Evolutionary conservation across 176 grass and related monocot species (phyloP).

Genomic region (Oryza brachyantha): DNA sequence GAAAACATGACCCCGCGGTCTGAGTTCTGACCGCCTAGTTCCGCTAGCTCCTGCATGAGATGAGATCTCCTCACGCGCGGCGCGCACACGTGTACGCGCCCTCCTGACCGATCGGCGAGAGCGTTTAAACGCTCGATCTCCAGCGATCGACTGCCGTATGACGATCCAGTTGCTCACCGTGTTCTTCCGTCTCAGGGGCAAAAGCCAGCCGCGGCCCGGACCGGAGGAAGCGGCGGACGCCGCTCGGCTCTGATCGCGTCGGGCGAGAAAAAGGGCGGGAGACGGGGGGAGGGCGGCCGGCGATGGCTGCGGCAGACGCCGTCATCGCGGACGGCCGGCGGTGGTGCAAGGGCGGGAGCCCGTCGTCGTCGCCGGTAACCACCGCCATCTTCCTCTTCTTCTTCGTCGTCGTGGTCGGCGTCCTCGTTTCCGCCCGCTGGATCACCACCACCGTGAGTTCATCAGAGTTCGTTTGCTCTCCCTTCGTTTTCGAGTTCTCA

Average conservation of each 20-base stretch:
- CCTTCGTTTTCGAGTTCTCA: neutral
- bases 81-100: constrained; percentile 15
- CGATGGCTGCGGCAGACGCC: constrained; percentile 30
- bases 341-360: constrained; percentile 27
- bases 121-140: neutral
- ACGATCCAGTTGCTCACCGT: neutral
- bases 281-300: neutral
- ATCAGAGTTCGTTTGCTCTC: neutral
- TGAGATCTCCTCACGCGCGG: neutral
- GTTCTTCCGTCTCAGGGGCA: neutral
- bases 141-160: too few relatives aligned
- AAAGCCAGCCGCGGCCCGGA: neutral
- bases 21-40: neutral
- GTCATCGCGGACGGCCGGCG: constrained; percentile 27
- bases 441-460: constrained; percentile 52
- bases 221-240: neutral
- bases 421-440: constrained; percentile 50
- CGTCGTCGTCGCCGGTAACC: constrained; percentile 30
- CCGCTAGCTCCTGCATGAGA: neutral
- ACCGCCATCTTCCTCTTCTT: constrained; percentile 58
- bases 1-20: too few relatives aligned
- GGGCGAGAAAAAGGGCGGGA: neutral
- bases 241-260: neutral
- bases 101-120: constrained; percentile 23
- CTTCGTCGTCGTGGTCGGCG: constrained; percentile 53